These are phyloP conservation scores for Microthyrium microscopicum DNA, from an alignment of 2,329 filamentous ascomycete species.

Conservation along the genomic window DNA sequence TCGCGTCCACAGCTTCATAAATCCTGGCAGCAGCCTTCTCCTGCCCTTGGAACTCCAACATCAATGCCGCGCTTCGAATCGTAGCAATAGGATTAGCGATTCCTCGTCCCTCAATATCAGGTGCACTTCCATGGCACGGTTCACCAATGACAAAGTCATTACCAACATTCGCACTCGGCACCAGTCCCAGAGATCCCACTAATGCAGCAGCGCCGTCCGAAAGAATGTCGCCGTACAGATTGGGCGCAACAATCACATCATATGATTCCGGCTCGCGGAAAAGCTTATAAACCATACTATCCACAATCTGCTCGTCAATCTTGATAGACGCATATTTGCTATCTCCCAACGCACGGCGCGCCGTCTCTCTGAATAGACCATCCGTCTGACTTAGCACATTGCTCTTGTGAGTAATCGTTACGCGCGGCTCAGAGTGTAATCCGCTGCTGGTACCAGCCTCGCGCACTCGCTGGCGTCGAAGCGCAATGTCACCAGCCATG, in stretches of 20 bases:
- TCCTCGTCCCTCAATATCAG: constrained; percentile 81
- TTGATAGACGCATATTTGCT: constrained; percentile 46
- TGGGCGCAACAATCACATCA: constrained; percentile 99
- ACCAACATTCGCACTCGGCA: constrained; percentile 89
- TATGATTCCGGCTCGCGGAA: constrained; percentile 91
- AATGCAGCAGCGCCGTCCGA: constrained; percentile 97
- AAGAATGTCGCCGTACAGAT: constrained; percentile 95
- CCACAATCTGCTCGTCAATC: constrained; percentile 95
- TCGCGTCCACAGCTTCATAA: constrained; percentile 80
- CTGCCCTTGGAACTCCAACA: constrained; percentile 91
- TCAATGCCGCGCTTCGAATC: constrained; percentile 73
- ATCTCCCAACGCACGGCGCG: constrained; percentile 53
- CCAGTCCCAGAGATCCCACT: constrained; percentile 84
- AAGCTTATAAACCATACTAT: constrained; percentile 99
- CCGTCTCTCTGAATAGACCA: constrained; percentile 76
- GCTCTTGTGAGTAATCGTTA: constrained; percentile 96
- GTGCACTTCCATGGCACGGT: constrained; percentile 91
- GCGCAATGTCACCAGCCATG: constrained; percentile 89
- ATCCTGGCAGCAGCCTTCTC: constrained; percentile 75
- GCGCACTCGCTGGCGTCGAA: constrained; percentile 69
- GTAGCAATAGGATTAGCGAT: constrained; percentile 97
- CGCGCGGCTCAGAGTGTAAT: constrained; percentile 55
- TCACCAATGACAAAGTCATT: constrained; percentile 91
- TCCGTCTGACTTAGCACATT: constrained; percentile 96
- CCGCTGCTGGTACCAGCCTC: constrained; percentile 35